Evolutionary conservation across 805 yeast species (phyloP), one percentile per base, ranked within the genome.

Genomic region (Metschnikowia bowlesiae): DNA sequence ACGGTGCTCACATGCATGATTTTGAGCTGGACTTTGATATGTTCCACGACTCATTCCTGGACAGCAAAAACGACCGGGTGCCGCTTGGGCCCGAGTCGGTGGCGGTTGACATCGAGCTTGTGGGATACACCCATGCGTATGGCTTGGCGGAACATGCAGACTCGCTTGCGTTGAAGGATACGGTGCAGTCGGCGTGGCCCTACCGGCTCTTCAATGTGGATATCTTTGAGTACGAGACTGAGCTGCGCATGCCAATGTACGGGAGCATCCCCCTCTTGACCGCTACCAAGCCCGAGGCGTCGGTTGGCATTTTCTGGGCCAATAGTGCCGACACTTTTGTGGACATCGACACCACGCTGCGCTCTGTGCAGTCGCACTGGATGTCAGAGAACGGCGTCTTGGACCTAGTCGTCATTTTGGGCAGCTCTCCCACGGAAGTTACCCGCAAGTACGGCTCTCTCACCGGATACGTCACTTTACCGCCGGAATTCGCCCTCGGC

Each of bases 121-220:
- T 68, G 2, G 83, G 81, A 0, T 84, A 75, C 57, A 64, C 72
- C 5, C 76, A 85, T 60, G 87, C 89, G 1, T 94, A 81, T 65
- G 99, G 99, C n/a, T 86, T 94, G 40, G 98, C 99, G 0, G 99
- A 94, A 66, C 99, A 94, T 62, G 92, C 98, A 0, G 96, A 89
- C 58, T 72, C 85, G 0, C 68, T 94, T 44, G 75, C 84, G 16
- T 71, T 94, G 56, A 82, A 83, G 49, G 92, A 87, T 56, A 91
- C 98, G 0, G 58, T 70, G 0, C 62, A 57, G 10, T 50, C 70
- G 1, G 87, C 84, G 48, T 52, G 62, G 44, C 98, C 98, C 2
- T 94, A 94, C 66, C 76, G 99, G 41, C 71, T 94, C 39, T 94
- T 71, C 74, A 92, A 94, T 59, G 97, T 91, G 30, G 99, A 94